Base-by-base conservation (phyloP, 345 rosid genomes). In the Psidium guajava region DNA sequence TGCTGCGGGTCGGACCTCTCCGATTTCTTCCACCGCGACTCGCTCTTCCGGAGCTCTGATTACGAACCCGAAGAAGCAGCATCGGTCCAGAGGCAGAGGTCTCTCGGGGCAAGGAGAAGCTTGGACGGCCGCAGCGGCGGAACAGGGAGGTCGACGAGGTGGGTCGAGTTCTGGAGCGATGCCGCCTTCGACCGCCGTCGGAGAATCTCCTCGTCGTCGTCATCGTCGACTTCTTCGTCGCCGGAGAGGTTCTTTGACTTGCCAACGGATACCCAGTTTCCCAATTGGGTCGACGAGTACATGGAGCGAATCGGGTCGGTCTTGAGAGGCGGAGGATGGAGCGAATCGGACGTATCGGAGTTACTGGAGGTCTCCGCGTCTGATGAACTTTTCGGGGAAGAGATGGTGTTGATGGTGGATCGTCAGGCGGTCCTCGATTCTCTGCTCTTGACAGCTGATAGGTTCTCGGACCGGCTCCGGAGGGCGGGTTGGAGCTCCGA, bases 161-260 rank as follows among this genome's bases (percentile, higher is more conserved):
- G 99, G 99, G 96, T 97, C 4, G 99, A 97, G 93, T 97, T 97
- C 89, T 97, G 99, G 99, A 97, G 98, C 88, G 96, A 97, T 82
- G 96, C 96, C 0, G 96, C 96, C 27, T 77, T 91, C 8, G 96
- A 96, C 88, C 93, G 95, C 51, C 92, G 95, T 83, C 89, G 94
- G 89, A 91, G 83, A 28, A 82, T 10, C 25, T 95, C 93, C 3
- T 92, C 47, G 42, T 82, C 87, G 21, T 86, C 94, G 0, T 93
- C 92, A 2, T 84, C 90, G 1, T 93, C 95, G 36, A 36, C 36
- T 3, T 90, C 92, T 32, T 93, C 95, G 3, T 95, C 98, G 56
- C 98, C 98, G 53, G 99, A 95, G 88, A 86, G 97, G 82, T 95
- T 91, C 82, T 85, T 94, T 54, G 98, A 96, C 25, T 89, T 97